Percentiles rank a stretch among this genome's conserved stretches.
Evolutionary conservation across 768 basidiomycete species (phyloP).

Genomic region (Phylloporus rhodoxanthus): DNA sequence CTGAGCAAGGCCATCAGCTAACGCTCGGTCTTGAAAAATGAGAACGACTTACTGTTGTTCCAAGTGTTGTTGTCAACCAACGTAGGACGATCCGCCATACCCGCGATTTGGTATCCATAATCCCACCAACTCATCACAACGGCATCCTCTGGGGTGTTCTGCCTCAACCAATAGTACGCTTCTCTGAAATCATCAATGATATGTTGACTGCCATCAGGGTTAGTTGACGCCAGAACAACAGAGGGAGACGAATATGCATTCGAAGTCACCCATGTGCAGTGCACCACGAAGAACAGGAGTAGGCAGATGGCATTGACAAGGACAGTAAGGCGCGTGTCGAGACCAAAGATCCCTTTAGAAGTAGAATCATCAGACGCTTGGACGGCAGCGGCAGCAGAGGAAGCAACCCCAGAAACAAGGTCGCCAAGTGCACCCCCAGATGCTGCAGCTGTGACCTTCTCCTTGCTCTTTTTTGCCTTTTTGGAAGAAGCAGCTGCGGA

Average conservation of each 20-base stretch:
- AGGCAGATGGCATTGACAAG: constrained; percentile 69
- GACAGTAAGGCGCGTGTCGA: constrained; percentile 77
- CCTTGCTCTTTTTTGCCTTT: constrained; percentile 54
- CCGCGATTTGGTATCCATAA: constrained; percentile 98
- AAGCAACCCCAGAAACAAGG: constrained; percentile 36
- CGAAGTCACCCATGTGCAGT: constrained; percentile 96
- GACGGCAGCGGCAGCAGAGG: constrained; percentile 29
- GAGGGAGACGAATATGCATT: constrained; percentile 96
- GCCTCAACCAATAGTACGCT: constrained; percentile 97
- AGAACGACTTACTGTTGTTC: constrained; percentile 85
- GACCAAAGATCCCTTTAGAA: constrained; percentile 67
- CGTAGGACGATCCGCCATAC: constrained; percentile 95
- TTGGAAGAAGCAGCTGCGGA: constrained; percentile 28
- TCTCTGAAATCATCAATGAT: constrained; percentile 99
- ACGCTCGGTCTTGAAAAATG: not conserved
- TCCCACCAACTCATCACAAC: constrained; percentile 99
- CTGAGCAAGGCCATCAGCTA: constrained; percentile 34
- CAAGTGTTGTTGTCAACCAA: constrained; percentile 99
- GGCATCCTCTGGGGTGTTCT: constrained; percentile 87
- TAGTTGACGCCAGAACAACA: constrained; percentile 81
- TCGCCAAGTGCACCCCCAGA: constrained; percentile 36
- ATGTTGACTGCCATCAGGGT: constrained; percentile 80
- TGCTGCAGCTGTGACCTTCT: constrained; percentile 41
- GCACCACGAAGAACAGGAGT: constrained; percentile 86
- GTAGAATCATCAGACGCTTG: constrained; percentile 3